Evolutionary conservation across 2,329 filamentous ascomycete species (phyloP).

Genomic region (Lasiodiplodia gonubiensis): DNA sequence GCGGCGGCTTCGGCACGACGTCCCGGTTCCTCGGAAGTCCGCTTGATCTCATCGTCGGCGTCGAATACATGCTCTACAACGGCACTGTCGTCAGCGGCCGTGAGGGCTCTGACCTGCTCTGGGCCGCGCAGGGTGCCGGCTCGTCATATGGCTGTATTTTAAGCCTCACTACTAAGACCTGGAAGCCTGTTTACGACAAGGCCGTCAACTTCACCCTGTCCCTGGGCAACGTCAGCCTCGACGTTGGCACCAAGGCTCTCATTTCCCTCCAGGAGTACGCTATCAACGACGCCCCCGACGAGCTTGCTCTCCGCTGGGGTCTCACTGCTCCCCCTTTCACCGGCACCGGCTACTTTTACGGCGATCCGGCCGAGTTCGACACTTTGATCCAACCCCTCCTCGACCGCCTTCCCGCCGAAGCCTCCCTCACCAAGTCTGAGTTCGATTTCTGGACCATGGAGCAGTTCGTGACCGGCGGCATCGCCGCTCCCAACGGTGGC

Average conservation of each 20-base stretch:
- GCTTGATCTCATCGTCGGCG: conserved; percentile 32
- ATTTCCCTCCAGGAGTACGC: conserved; percentile 33
- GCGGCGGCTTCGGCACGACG: conserved; percentile 33
- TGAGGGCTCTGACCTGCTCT: conserved; percentile 15
- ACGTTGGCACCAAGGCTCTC: conserved; percentile 31
- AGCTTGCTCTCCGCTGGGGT: conserved; percentile 33
- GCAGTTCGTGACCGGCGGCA: conserved; percentile 12
- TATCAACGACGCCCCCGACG: conserved; percentile 32
- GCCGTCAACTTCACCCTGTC: conserved; percentile 33
- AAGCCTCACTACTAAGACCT: conserved; percentile 32
- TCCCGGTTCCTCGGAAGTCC: conserved; percentile 33
- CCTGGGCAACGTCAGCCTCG: conserved; percentile 30
- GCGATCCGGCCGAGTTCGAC: conserved; percentile 33
- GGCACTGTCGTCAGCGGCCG: conserved; percentile 13
- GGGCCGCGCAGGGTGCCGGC: conserved; percentile 32
- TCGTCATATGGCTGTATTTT: conserved; percentile 33
- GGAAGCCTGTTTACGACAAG: conserved; percentile 30
- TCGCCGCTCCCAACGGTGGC: conserved; percentile 31
- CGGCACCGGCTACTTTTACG: conserved; percentile 34
- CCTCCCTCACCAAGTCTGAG: conserved; percentile 30
- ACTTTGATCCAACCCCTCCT: conserved; percentile 30
- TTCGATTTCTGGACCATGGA: conserved; percentile 34
- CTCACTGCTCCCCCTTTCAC: conserved; percentile 31
- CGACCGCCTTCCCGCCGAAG: conserved; percentile 31
- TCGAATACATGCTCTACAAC: conserved; percentile 30